phyloP scores from a whole-genome alignment of 129 eudicot genomes.

The Lactuca sativa region DNA sequence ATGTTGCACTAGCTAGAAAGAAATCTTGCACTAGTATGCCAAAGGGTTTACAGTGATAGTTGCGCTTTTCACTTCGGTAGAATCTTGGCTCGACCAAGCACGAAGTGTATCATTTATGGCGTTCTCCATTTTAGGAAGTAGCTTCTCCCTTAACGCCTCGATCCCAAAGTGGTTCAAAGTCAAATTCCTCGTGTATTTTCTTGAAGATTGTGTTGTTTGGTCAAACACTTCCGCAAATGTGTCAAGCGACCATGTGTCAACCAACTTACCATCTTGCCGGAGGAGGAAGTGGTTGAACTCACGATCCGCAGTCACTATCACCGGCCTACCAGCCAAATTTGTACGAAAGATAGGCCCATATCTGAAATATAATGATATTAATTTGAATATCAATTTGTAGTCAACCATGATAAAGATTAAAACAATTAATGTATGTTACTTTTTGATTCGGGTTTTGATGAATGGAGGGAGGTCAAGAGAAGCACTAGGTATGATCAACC shows the following conservation, averaged over 20 bases:
- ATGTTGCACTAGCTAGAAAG: background rate
- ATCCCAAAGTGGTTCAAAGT: conserved; percentile 52
- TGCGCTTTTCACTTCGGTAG: conserved; percentile 49
- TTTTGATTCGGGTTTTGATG: conserved; percentile 47
- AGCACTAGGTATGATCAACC: conserved; percentile 48
- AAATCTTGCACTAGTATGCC: no score
- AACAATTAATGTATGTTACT: conserved; percentile 24
- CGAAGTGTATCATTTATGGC: conserved; percentile 32
- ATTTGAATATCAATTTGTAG: background rate
- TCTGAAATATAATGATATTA: conserved; percentile 20
- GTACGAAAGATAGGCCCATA: conserved; percentile 57
- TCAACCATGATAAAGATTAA: background rate
- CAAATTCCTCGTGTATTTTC: conserved; percentile 51
- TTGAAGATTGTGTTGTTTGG: conserved; percentile 39
- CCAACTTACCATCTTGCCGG: conserved; percentile 51
- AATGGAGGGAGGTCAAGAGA: conserved; percentile 62
- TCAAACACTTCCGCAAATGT: conserved; percentile 59
- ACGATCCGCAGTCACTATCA: conserved; percentile 48
- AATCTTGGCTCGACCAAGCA: conserved; percentile 47
- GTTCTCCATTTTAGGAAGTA: conserved; percentile 48
- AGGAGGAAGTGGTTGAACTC: conserved; percentile 57
- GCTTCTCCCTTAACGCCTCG: conserved; percentile 40
- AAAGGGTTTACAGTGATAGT: conserved; percentile 36
- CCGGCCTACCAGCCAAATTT: conserved; percentile 52
- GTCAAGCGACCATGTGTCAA: conserved; percentile 56